Conservation (phyloP, 139 green algal species). For the Diplosphaera chodatii region DNA sequence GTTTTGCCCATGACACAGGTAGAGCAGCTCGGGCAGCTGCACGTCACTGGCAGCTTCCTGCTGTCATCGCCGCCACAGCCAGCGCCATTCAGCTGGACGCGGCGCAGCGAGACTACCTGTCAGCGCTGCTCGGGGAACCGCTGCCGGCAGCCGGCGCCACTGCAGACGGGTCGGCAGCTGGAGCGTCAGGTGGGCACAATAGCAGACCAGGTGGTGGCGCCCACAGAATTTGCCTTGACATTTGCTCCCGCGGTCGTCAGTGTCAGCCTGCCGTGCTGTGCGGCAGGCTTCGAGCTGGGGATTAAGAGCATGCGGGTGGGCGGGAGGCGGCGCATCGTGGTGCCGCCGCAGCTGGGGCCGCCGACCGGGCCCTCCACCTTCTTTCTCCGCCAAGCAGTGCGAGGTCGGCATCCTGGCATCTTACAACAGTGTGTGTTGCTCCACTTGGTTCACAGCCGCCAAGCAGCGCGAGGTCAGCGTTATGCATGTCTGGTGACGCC, state of each 20-base stretch:
- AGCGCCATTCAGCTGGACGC: slow-evolving; percentile 54
- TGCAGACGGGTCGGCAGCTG: neutral
- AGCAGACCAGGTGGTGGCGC: neutral
- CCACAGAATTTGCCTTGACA: too few relatives aligned
- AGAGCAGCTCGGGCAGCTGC: neutral
- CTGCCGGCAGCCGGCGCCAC: slow-evolving; percentile 1
- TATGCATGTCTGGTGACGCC: too few relatives aligned
- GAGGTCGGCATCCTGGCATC: too few relatives aligned
- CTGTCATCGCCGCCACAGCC: slow-evolving; percentile 13
- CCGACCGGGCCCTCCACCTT: too few relatives aligned
- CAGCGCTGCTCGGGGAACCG: slow-evolving; percentile 45
- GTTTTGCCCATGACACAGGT: too few relatives aligned
- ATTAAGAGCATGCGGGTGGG: slow-evolving; percentile 84
- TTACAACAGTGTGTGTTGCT: too few relatives aligned
- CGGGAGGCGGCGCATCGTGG: slow-evolving; percentile 81
- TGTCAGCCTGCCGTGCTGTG: neutral
- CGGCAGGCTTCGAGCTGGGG: slow-evolving; percentile 89
- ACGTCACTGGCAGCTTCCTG: neutral
- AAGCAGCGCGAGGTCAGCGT: too few relatives aligned
- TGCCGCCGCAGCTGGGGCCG: slow-evolving; percentile 65
- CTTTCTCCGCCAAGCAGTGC: too few relatives aligned
- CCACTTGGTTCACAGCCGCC: too few relatives aligned
- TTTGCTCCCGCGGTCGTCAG: neutral
- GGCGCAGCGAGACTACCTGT: slow-evolving; percentile 70
- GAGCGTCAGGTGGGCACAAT: too few relatives aligned